phyloP scores from a whole-genome alignment of 208 protist species.

The Sergeia podlipaevii region DNA sequence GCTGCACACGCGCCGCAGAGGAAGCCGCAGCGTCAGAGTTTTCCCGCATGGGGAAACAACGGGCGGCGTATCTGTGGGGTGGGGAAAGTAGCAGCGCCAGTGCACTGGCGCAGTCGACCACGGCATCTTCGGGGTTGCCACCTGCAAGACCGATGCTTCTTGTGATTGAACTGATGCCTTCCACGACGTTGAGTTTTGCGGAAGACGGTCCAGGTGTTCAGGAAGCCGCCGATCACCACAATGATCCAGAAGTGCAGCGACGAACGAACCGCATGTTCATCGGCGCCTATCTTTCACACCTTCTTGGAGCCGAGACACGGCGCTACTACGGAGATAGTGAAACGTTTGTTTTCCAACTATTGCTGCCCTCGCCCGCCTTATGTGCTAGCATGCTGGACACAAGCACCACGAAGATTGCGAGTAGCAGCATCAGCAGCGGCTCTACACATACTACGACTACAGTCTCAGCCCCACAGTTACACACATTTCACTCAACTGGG shows the following conservation, averaged over 20 bases:
- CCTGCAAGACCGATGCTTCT: slow-evolving; percentile 53
- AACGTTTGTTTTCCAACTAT: slow-evolving; percentile 78
- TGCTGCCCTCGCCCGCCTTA: slow-evolving; percentile 16
- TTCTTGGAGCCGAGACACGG: slow-evolving; percentile 27
- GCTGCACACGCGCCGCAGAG: slow-evolving; percentile 42
- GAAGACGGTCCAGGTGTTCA: slow-evolving; percentile 31
- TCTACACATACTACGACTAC: not conserved
- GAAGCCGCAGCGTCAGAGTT: slow-evolving; percentile 1
- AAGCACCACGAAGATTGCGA: not conserved
- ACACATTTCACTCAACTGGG: slow-evolving; percentile 36
- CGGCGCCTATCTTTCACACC: slow-evolving; percentile 59
- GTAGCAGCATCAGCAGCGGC: not conserved
- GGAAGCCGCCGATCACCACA: slow-evolving; percentile 8
- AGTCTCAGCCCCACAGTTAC: slow-evolving; percentile 22
- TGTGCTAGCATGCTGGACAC: not conserved
- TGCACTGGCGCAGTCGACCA: not conserved
- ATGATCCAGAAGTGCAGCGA: not conserved
- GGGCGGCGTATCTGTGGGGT: not conserved
- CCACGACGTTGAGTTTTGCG: slow-evolving; percentile 28
- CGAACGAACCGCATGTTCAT: slow-evolving; percentile 33
- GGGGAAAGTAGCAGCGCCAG: not conserved
- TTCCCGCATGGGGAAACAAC: not conserved
- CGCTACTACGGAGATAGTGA: slow-evolving; percentile 68
- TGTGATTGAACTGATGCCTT: slow-evolving; percentile 44
- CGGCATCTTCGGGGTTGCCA: too few species aligned